Evolutionary conservation across 345 rosid species (phyloP), one percentile per base, ranked within the genome.

Genomic region (Odontarrhena argentea): DNA sequence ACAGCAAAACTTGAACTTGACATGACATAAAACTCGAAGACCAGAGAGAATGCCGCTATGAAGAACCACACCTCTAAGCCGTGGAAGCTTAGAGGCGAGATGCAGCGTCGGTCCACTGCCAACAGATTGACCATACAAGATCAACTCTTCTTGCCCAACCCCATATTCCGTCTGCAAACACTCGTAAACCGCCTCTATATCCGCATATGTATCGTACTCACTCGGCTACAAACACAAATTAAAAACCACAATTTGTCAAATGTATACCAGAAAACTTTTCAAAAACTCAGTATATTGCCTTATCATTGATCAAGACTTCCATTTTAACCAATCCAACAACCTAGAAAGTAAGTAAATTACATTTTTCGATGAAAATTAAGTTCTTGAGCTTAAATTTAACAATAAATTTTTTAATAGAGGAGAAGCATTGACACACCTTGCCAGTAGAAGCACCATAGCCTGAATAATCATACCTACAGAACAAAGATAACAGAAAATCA

Each of bases 41-140:
- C 99, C 99, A 48, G 99, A 95, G 74, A 95, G 97, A 68, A 95
- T 95, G 77, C 91, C 96, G 12, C 99, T 95, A 49, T 95, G 99
- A 71, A 95, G 82, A 76, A 95, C 96, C 25, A 95, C 96, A 8
- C 99, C 99, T 79, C 99, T 84, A 43, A 95, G 81, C 80, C 99
- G 79, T 6, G 99, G 97, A 77, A 95, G 79, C 78, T 95, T 89
- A 46, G 96, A 86, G 55, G 97, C 99, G 81, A 95, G 80, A 77
- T 95, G 97, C 59, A 95, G 59, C 1, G 99, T 95, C 9, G 97
- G 99, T 28, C 99, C 99, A 58, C 97, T 91, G 25, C 99, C 99
- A 34, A 94, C 99, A 1, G 99, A 94, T 60, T 94, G 99, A 36
- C 99, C 97, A 59, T 95, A 95, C 77, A 95, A 80, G 69, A 95